Conservation (phyloP, 345 rosid species). For the Hibiscus mutabilis region DNA sequence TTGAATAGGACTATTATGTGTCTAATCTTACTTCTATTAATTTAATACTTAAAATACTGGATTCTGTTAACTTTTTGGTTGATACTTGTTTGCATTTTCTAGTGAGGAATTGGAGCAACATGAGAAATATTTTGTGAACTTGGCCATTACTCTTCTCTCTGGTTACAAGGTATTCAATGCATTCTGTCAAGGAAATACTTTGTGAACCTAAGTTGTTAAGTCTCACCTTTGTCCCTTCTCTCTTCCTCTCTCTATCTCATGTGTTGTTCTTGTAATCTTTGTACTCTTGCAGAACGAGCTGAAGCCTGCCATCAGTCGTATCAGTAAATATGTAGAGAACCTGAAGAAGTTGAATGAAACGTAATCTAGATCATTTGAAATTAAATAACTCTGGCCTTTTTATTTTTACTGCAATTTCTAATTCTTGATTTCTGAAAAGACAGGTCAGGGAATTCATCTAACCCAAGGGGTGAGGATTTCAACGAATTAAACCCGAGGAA, state of each 20-base stretch:
- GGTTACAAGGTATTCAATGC: constrained; percentile 54
- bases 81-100: constrained; percentile 23
- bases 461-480: constrained; percentile 37
- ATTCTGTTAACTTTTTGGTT: not conserved
- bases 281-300: constrained; percentile 58
- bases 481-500: constrained; percentile 61
- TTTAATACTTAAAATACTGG: not conserved
- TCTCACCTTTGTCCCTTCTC: not conserved
- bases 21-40: not conserved
- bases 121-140: constrained; percentile 59
- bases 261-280: not conserved
- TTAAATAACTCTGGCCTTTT: constrained; percentile 8
- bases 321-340: constrained; percentile 79
- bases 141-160: constrained; percentile 64
- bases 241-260: constrained; percentile 2
- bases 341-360: constrained; percentile 64
- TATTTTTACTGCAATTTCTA: constrained; percentile 16
- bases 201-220: not conserved
- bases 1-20: not conserved
- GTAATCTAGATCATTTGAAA: constrained; percentile 28
- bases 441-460: constrained; percentile 53
- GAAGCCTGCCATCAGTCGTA: constrained; percentile 61
- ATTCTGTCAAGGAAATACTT: not conserved
- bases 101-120: constrained; percentile 87
- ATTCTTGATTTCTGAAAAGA: constrained; percentile 14